Evolutionary conservation across 2,329 filamentous ascomycete species (phyloP), one percentile per base, ranked within the genome.

Genomic region (Pleochaeta shiraiana): DNA sequence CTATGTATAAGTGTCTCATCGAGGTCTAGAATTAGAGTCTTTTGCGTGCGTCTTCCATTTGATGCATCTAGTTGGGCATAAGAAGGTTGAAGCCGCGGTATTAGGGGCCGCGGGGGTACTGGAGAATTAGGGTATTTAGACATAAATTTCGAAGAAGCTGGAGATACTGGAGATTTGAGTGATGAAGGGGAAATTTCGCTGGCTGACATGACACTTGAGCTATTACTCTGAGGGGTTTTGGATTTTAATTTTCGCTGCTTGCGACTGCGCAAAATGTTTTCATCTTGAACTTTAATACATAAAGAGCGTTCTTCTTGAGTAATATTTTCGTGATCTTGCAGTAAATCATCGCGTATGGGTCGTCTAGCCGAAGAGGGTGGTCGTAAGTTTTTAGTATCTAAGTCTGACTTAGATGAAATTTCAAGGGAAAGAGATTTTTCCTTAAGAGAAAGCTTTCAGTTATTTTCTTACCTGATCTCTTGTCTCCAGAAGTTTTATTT

Each of bases 1-100:
- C 90, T 96, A 79, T 98, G 93, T 69, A 98, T 98, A 69, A 98
- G 77, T 0, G 93, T 98, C 76, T 98, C 93, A 75, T 98, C 93
- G 21, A 98, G 82, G 74, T 98, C 93, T 63, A 98, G 80, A 68
- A 98, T 91, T 66, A 98, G 77, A 0, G 93, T 98, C 79, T 98
- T 98, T 72, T 93, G 87, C 66, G 86, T 84, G 57, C 82, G 77
- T 62, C 75, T 75, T 57, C 77, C 74, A 69, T 74, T 70, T 65
- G 80, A 73, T 67, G 81, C 76, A 65, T 81, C 78, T 65, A 71
- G 71, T 31, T 82, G 73, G 65, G 85, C 83, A 73, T 95, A 96
- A 0, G 91, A 96, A 24, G 91, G 90, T 71, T 95, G 88, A 64
- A 91, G 86, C 67, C 86, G 83, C 31, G 93, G 93, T 64, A 98